phyloP scores from a whole-genome alignment of 768 basidiomycete species.

The Boletus pseudo-olivaceus region DNA sequence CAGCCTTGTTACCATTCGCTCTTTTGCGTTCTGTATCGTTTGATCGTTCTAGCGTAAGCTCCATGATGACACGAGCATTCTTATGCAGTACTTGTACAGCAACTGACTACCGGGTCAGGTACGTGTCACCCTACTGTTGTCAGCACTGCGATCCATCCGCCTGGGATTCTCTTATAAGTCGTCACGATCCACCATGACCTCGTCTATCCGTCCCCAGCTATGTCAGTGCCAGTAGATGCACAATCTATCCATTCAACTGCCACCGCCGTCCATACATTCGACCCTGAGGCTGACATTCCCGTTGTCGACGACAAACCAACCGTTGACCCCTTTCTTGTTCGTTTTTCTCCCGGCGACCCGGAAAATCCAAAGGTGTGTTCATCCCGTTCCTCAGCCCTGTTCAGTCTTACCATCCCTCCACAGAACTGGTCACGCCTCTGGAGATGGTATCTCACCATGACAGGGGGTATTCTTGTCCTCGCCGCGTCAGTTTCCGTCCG shows the following conservation, averaged over 20 bases:
- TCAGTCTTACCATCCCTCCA: background rate
- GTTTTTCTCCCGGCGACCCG: constrained; percentile 36
- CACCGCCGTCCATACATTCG: constrained; percentile 13
- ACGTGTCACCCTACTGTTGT: constrained; percentile 10
- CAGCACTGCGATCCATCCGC: constrained; percentile 13
- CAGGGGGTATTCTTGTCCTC: constrained; percentile 48
- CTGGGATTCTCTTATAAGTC: constrained; percentile 7
- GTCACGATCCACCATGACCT: background rate
- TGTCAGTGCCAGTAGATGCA: constrained; percentile 13
- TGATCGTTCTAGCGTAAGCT: too few relatives aligned
- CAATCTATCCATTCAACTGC: constrained; percentile 11
- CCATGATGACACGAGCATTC: too few relatives aligned
- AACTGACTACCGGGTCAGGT: background rate
- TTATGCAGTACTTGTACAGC: background rate
- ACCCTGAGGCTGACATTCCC: constrained; percentile 12
- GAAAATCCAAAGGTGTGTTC: constrained; percentile 44
- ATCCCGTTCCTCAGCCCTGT: background rate
- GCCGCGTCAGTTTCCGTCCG: constrained; percentile 42
- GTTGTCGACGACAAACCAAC: constrained; percentile 8
- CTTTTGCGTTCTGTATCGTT: too few relatives aligned
- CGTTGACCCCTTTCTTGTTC: constrained; percentile 31
- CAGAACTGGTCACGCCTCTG: constrained; percentile 48
- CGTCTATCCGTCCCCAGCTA: background rate
- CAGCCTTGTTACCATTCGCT: too few relatives aligned
- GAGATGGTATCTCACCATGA: constrained; percentile 52